These are phyloP conservation scores for Fusarium piperis DNA, from an alignment of 2,329 filamentous ascomycete species.

Conservation along the genomic window DNA sequence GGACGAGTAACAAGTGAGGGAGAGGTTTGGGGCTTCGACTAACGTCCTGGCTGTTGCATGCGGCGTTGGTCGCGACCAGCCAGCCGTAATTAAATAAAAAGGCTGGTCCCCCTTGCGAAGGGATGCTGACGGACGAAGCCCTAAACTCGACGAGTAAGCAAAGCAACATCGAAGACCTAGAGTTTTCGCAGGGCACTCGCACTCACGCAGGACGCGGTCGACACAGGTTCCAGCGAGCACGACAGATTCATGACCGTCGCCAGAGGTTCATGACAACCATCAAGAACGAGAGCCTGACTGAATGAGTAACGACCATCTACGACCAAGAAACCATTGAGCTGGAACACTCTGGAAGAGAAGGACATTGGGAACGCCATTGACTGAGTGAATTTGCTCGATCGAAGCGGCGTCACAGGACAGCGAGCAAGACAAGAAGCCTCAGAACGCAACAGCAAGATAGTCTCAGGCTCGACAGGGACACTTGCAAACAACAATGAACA, in stretches of 20 bases:
- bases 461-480: not conserved
- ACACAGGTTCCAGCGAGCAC: slow-evolving; percentile 12
- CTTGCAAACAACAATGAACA: not conserved
- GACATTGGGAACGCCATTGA: not conserved
- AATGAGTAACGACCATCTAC: slow-evolving; percentile 18
- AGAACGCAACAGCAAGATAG: not conserved
- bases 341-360: slow-evolving; percentile 19
- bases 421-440: not conserved
- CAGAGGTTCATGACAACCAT: slow-evolving; percentile 4
- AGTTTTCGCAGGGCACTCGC: slow-evolving; percentile 12
- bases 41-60: slow-evolving; percentile 7
- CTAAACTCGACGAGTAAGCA: slow-evolving; percentile 1
- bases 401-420: not conserved
- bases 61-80: slow-evolving; percentile 7
- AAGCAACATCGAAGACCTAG: slow-evolving; percentile 1
- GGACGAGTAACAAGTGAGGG: slow-evolving; percentile 22
- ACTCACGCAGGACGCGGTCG: slow-evolving; percentile 22
- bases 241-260: slow-evolving; percentile 1
- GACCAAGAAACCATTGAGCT: slow-evolving; percentile 20
- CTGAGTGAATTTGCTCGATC: not conserved
- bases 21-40: slow-evolving; percentile 18
- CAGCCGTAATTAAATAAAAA: slow-evolving; percentile 28
- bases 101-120: slow-evolving; percentile 19
- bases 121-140: slow-evolving; percentile 4
- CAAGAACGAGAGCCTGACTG: not conserved